Evolutionary conservation across 345 rosid species (phyloP), one percentile per base, ranked within the genome.

Genomic region (Anastatica hierochuntica): DNA sequence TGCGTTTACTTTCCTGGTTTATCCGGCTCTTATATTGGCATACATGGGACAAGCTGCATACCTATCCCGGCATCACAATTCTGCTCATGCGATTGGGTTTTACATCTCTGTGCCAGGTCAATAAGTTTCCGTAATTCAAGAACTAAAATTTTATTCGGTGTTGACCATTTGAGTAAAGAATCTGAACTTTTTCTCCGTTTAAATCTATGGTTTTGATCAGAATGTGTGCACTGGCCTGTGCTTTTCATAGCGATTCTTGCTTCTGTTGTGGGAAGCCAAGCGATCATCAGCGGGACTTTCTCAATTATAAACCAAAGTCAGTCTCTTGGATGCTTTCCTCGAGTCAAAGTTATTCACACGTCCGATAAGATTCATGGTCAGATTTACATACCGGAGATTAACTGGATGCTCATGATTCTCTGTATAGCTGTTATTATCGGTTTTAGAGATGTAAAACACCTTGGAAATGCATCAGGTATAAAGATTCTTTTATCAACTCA

Each of bases 11-110:
- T 83, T 83, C 76, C 72, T 85, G 62, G 97, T 94, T 49, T 94
- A 88, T 80, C 97, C 95, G 21, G 99, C 99, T 35, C 97, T 94
- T 53, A 94, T 78, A 73, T 72, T 88, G 78, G 97, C 92, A 46
- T 94, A 94, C 58, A 94, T 85, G 97, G 99, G 99, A 38, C 99
- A 94, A 79, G 97, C 99, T 43, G 97, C 99, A 48, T 94, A 79
- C 76, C 75, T 88, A 53, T 94, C 99, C 5, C 76, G 70, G 66
- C 97, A 94, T 79, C 99, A 94, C 53, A 58, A 72, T 43, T 66
- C 76, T 53, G 71, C 55, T 44, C 68, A 79, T 48, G 74, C 74
- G 4, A 88, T 85, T 70, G 83, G 84, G 55, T 88, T 94, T 68
- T 94, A 81, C 58, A 74, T 85, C 60, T 88, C 94, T 11, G 99